Evolutionary conservation across 169 alveolate genomes (phyloP), one percentile per base, ranked within the genome.

Genomic region (Theileria annulata): DNA sequence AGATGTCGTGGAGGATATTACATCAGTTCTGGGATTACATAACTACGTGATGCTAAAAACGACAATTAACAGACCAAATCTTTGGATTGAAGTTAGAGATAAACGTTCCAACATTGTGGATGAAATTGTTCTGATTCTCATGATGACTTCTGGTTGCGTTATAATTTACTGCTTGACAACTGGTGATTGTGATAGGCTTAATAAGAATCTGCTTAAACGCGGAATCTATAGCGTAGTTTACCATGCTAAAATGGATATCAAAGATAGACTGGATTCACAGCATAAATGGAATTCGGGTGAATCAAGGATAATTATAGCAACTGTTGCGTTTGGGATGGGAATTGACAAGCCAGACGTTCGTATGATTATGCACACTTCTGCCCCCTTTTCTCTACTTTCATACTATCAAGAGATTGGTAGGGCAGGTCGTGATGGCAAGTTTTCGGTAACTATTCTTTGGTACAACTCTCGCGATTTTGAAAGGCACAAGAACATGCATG

Each of bases 291-390:
- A 96, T 90, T 79, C 87, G 47, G 97, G 98, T 56, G 94, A 93
- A 47, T 88, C 95, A 42, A 91, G 96, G 27, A 96, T 97, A 5
- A 93, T 97, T 56, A 99, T 97, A n/a, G 99, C 99, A 13, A 98
- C 99, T n/a, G 96, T 97, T 25, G 99, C 99, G 0, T 98, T 98
- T 86, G 99, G 99, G 6, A 97, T 98, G 99, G 99, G 99, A 49
- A 97, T 98, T n/a, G 99, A 98, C 91, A 98, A 98, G 73, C 86
- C 97, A 19, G 98, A 98, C 84, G 98, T 97, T 10, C 87, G 99
- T 31, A 94, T 94, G 71, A 99, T 98, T 23, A 95, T 98, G 76
- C 99, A 98, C 90, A 92, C 94, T 72, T 95, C 97, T 19, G 91
- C 97, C 87, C 99, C 99, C 3, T 95, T 93, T 49, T 92, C 98